Base-by-base conservation (phyloP, 2,329 filamentous ascomycete species). In the Phyllosticta citrichinensis region DNA sequence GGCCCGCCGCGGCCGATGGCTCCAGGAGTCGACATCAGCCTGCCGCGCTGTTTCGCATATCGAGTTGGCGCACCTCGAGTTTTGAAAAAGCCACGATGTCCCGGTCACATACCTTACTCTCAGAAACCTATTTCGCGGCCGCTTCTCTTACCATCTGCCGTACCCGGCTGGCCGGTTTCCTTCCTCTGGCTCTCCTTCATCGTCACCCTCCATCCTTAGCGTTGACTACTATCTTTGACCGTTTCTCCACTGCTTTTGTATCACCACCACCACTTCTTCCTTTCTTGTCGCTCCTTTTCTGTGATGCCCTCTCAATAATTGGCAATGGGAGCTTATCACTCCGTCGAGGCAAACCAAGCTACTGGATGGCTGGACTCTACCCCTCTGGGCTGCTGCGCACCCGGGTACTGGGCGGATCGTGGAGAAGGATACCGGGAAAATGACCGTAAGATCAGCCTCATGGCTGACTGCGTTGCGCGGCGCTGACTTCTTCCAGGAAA, bases 161-260 rank as follows among this genome's bases (percentile, higher is more conserved):
- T 55, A 50, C 33, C 47, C 35, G 51, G 52, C 52, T 63, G 27
- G 54, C 35, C 63, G 59, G 57, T 27, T 25, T 54, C 19, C 56
- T 58, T 60, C 60, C 63, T 59, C 62, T 59, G 59, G 61, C 64
- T 62, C 63, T 56, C 63, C 62, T 65, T 63, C 54, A 35, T 54
- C 52, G 56, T 63, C 55, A 40, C 53, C 52, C 57, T 27, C 52
- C 50, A 40, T 56, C 47, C 52, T 57, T 56, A 50, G 40, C 57
- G 47, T 56, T 30, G 52, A 47, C 58, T 40, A 17, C 27, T 52
- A 22, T 35, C 52, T 4, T 56, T 58, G 50, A 22, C 27, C 33
- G 19, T 52, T 56, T 22, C 25, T 53, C 3, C 17, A 25, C 11
- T 53, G 25, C 52, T n/a, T 27, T 27, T 24, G 20, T 55, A 19